phyloP scores from a whole-genome alignment of 148 eudicot genomes.

The Rhododendron mucronatum region DNA sequence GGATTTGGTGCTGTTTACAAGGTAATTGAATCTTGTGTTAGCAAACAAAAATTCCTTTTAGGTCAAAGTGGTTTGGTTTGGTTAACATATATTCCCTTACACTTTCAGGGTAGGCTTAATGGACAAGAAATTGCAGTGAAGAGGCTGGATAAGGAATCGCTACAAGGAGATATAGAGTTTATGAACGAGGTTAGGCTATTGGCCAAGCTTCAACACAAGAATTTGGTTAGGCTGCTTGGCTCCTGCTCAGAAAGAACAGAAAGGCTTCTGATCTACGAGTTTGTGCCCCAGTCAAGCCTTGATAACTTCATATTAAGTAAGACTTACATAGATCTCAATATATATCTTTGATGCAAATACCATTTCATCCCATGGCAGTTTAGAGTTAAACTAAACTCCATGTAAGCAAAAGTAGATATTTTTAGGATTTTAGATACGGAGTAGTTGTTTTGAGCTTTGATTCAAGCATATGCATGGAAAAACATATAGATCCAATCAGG shows the following conservation, averaged over 20 bases:
- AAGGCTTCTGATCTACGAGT: neutral
- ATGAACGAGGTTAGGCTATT: neutral
- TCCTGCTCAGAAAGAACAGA: neutral
- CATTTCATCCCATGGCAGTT: neutral
- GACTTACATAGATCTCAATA: neutral
- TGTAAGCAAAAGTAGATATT: neutral
- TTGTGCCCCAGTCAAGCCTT: neutral
- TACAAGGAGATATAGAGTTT: neutral
- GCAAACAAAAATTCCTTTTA: too few relatives aligned
- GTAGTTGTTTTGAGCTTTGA: neutral
- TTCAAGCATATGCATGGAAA: neutral
- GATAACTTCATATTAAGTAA: constrained; percentile 15
- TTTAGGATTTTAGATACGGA: neutral
- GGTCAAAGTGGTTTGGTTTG: too few relatives aligned
- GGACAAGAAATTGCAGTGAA: neutral
- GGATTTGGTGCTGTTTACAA: too few relatives aligned
- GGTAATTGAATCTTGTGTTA: too few relatives aligned
- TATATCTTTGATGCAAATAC: neutral
- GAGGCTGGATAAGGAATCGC: neutral
- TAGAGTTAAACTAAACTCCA: neutral
- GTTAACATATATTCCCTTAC: too few relatives aligned
- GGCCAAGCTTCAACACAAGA: neutral
- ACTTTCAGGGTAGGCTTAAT: too few relatives aligned
- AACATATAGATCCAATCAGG: constrained; percentile 30
- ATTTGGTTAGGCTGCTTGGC: neutral